phyloP scores from a whole-genome alignment of 768 basidiomycete species.

The Symmetrospora coprosmae region DNA sequence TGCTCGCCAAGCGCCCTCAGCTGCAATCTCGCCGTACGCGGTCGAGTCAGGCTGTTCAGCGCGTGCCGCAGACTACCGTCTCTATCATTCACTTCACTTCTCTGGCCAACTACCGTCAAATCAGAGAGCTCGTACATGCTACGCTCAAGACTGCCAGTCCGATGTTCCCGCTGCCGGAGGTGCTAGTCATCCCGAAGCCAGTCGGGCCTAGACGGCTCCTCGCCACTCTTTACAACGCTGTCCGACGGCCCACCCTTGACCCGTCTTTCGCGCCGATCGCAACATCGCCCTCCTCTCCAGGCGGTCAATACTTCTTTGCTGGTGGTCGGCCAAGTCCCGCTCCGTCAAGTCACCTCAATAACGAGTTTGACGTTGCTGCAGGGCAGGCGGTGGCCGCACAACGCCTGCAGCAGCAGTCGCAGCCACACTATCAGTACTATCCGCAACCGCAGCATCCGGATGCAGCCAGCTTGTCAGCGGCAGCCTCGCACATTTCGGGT shows the following conservation, averaged over 20 bases:
- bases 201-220: slow-evolving; percentile 86
- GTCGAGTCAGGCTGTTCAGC: slow-evolving; percentile 53
- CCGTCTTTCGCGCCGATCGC: slow-evolving; percentile 90
- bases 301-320: slow-evolving; percentile 43
- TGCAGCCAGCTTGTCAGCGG: background rate
- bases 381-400: slow-evolving; percentile 19
- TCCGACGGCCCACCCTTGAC: slow-evolving; percentile 72
- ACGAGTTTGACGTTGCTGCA: slow-evolving; percentile 29
- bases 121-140: slow-evolving; percentile 70
- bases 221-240: slow-evolving; percentile 79
- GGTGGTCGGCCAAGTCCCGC: slow-evolving; percentile 30
- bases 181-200: slow-evolving; percentile 94
- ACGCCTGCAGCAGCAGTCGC: slow-evolving; percentile 3
- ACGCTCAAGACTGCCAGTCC: slow-evolving; percentile 44
- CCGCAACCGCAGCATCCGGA: background rate
- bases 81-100: slow-evolving; percentile 85
- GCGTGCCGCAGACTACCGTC: slow-evolving; percentile 12
- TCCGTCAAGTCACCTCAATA: slow-evolving; percentile 33
- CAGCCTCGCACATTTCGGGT: slow-evolving; percentile 7
- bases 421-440: background rate
- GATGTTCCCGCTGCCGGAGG: slow-evolving; percentile 50
- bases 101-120: slow-evolving; percentile 68
- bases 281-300: slow-evolving; percentile 72
- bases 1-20: slow-evolving; percentile 30
- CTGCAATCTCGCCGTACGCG: slow-evolving; percentile 38